These are phyloP conservation scores for Drechslera avenae DNA, from an alignment of 2,329 filamentous ascomycete species.

Conservation along the genomic window DNA sequence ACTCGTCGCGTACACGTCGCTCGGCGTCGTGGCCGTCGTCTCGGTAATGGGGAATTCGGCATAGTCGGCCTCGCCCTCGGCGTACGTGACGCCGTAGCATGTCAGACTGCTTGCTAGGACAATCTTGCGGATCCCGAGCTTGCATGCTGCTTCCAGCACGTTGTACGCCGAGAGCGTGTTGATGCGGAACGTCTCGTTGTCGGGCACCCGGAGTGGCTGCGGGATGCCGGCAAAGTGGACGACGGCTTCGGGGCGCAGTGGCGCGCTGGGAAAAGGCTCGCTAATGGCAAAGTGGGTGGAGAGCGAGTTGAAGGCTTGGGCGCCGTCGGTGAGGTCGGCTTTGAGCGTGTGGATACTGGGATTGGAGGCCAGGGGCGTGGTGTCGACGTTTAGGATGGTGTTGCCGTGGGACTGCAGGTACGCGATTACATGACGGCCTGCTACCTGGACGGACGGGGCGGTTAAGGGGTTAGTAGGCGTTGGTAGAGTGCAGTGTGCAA, in stretches of 20 bases:
- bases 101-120: slow-evolving; percentile 64
- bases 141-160: slow-evolving; percentile 65
- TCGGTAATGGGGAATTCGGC: slow-evolving; percentile 64
- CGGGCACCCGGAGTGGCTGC: slow-evolving; percentile 64
- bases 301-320: slow-evolving; percentile 62
- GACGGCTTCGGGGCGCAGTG: slow-evolving; percentile 59
- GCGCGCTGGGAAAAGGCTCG: slow-evolving; percentile 44
- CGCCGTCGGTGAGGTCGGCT: slow-evolving; percentile 60
- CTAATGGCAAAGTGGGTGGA: slow-evolving; percentile 60
- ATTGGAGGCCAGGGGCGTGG: slow-evolving; percentile 50
- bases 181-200: slow-evolving; percentile 61
- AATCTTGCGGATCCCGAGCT: slow-evolving; percentile 65
- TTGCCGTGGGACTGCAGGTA: slow-evolving; percentile 57
- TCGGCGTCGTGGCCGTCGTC: slow-evolving; percentile 61
- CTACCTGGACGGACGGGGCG: slow-evolving; percentile 4
- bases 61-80: slow-evolving; percentile 61
- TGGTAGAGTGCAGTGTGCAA: not conserved
- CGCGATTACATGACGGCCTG: slow-evolving; percentile 54
- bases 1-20: slow-evolving; percentile 64
- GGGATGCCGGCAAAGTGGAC: slow-evolving; percentile 62
- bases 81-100: slow-evolving; percentile 63
- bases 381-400: slow-evolving; percentile 62
- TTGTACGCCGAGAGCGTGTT: slow-evolving; percentile 55
- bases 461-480: not conserved
- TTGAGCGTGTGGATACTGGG: slow-evolving; percentile 59